Base-by-base conservation (phyloP, 345 rosid genomes). In the Luvunga scandens region DNA sequence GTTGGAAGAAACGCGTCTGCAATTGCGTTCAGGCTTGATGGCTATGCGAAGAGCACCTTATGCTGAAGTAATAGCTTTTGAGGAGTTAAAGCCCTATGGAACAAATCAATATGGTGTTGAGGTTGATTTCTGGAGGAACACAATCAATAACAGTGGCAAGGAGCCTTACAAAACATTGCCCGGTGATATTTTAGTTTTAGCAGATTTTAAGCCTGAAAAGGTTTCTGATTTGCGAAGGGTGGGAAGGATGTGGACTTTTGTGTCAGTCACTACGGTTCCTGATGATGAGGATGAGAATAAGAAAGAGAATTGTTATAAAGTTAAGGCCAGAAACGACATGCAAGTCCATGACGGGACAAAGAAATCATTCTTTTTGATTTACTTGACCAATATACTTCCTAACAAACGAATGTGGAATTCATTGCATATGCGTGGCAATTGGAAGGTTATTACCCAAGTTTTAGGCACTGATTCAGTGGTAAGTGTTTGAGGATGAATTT, bases 1-100 rank as follows among this genome's bases (percentile, higher is more conserved):
- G 30, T 60, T 90, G 76, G 93, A 90, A 31, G 91, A 90, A 78
- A 85, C 91, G 2, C 72, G 91, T 24, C 80, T 85, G 0, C 69
- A 50, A 9, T 45, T 90, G 31, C 22, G n/a, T 70, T 88, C 90
- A 14, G 65, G 80, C n/a, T 30, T 88, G 66, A 75, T 86, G 10
- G 39, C 24, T 27, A 79, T 88, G 9, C 82, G 80, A 14, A 25
- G 24, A n/a, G 83, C 84, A 7, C 90, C 92, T 14, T 81, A 62
- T 75, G 81, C 90, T 7, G 39, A 80, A 31, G 83, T 84, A 10
- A 61, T 28, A 6, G 61, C 18, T 14, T 34, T 72, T 33, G 2
- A 13, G 1, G 66, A 72, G 66, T 6, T 25, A 31, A 69, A 31
- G 45, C 71, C 77, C 12, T 3, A 33, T 10, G 77, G 53, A 39